Conservation (phyloP, 495 filamentous ascomycete genomes). For the Tetracladium setigerum region DNA sequence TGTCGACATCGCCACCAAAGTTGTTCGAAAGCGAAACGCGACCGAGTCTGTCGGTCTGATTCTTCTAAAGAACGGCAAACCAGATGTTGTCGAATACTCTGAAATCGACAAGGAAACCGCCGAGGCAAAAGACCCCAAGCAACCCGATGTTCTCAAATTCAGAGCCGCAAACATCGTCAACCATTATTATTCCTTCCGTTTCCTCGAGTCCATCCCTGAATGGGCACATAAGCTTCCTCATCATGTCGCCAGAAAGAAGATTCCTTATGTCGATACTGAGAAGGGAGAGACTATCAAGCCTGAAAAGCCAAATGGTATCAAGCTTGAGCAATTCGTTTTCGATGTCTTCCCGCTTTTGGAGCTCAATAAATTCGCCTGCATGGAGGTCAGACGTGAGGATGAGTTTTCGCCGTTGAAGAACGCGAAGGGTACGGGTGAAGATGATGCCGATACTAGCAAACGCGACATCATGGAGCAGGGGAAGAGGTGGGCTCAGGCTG, state of each 20-base stretch:
- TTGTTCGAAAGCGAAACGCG: constrained; percentile 94
- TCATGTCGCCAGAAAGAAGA: constrained; percentile 98
- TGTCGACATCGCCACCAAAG: constrained; percentile 97
- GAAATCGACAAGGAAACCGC: constrained; percentile 86
- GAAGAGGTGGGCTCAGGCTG: constrained; percentile 70
- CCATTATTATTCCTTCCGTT: constrained; percentile 96
- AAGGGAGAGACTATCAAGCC: constrained; percentile 79
- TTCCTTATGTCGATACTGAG: constrained; percentile 71
- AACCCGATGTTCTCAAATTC: constrained; percentile 82
- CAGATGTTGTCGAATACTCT: constrained; percentile 97
- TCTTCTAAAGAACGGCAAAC: constrained; percentile 87
- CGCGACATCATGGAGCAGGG: constrained; percentile 86
- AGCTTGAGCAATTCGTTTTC: constrained; percentile 98
- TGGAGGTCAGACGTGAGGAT: constrained; percentile 94
- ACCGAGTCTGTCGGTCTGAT: constrained; percentile 96
- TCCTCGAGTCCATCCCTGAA: constrained; percentile 81
- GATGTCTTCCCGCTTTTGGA: constrained; percentile 91
- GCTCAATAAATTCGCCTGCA: constrained; percentile 82
- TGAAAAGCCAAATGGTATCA: constrained; percentile 92
- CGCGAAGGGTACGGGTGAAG: constrained; percentile 79
- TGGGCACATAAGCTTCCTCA: constrained; percentile 84
- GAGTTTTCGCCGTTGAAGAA: constrained; percentile 99
- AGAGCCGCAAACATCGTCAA: constrained; percentile 99
- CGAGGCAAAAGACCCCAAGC: constrained; percentile 80
- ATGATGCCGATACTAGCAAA: constrained; percentile 88